Conservation (phyloP, 2,329 filamentous ascomycete genomes). For the Aspergillus cejpii region DNA sequence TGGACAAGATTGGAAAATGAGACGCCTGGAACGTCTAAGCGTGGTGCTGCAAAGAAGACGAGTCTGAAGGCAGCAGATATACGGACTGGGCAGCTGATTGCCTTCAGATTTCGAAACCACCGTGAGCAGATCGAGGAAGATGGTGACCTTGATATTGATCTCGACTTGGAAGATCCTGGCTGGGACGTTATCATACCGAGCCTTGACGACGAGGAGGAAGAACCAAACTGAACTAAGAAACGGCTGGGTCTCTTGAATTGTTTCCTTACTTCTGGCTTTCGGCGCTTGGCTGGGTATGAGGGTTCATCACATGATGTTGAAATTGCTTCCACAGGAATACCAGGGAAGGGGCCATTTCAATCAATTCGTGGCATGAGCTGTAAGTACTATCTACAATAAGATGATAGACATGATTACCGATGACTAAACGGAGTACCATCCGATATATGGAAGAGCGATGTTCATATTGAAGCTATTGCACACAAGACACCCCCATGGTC, state of each 20-base stretch:
- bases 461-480: no score
- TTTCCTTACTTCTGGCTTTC: background rate
- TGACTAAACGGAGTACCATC: no score
- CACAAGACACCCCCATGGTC: no score
- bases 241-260: background rate
- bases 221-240: slow-evolving; percentile 4
- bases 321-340: background rate
- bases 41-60: slow-evolving; percentile 25
- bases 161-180: slow-evolving; percentile 28
- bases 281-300: background rate
- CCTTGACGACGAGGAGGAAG: slow-evolving; percentile 32
- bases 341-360: background rate
- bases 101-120: slow-evolving; percentile 31
- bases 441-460: no score
- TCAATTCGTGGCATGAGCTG: no score
- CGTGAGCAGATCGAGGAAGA: slow-evolving; percentile 8
- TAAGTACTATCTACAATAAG: no score
- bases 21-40: slow-evolving; percentile 21
- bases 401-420: no score
- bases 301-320: slow-evolving; percentile 1
- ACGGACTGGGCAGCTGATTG: slow-evolving; percentile 27
- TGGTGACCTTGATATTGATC: slow-evolving; percentile 21
- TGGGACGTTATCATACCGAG: slow-evolving; percentile 35
- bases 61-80: slow-evolving; percentile 27
- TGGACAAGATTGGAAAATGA: slow-evolving; percentile 42